Evolutionary conservation across 2,329 filamentous ascomycete species (phyloP), one percentile per base, ranked within the genome.

Genomic region (Ceratocystis diversiconidia): DNA sequence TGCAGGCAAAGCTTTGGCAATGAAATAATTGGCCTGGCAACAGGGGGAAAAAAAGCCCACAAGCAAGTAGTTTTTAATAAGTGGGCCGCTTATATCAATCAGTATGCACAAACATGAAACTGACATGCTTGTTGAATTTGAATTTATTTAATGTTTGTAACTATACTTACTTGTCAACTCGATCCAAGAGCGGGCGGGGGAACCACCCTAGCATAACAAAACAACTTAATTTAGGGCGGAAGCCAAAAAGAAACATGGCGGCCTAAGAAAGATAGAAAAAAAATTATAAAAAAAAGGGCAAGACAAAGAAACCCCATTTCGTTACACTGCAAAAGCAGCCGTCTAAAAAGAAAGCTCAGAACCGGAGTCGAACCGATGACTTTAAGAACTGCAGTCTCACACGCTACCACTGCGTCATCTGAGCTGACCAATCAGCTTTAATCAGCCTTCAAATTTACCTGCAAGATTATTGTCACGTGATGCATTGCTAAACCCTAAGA

Each of bases 371-470:
- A 66, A 66, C 64, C 64, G 46, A 66, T 66, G 64, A 66, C 60
- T 66, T 66, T 66, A 66, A 66, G 64, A 66, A 62, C 65, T 66
- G 65, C 65, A 66, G 65, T 63, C 65, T 66, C 65, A 66, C 65
- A 66, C 48, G 60, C 65, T 63, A 48, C 60, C 65, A 66, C 65
- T 66, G 64, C 64, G 64, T 66, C 64, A 66, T 66, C 65, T 63
- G 65, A 66, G 61, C 57, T 46, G 19, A 2, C 15, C 1, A 19
- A 15, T 55, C 6, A 28, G 50, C 50, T 17, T 55, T 19, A 19
- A 48, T 7, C 8, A 48, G 44, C 17, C 44, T 48, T 48, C 3
- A 48, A 48, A 19, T 48, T 17, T 48, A 17, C n/a, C 30, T 48
- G 0, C 17, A 48, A 19, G 44, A 6, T 7, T 6, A 0, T 2